Base-by-base conservation (phyloP, 179 eudicot genomes). In the Actinidia chinensis region DNA sequence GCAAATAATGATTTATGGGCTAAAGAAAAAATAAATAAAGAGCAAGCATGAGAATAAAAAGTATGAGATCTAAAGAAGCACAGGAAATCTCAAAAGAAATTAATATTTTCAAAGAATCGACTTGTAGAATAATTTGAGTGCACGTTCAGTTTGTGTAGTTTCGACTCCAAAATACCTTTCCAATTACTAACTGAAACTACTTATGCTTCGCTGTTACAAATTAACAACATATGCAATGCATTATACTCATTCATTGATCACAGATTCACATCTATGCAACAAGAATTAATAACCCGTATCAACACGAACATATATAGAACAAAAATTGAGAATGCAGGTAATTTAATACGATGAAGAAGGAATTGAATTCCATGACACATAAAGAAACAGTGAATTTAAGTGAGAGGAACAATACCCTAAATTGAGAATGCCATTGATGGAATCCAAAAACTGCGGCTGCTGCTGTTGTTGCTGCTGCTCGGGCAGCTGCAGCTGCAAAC, bases 401-500 rank as follows among this genome's bases (percentile, higher is more conserved):
- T 13, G 11, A 18, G 48, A 50, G 54, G 71, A 23, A 9, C 46
- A 69, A 70, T 82, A 89, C 91, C 88, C 91, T 15, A 85, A 73
- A 46, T 83, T 89, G 5, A 73, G 83, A 60, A 82, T 83, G 82
- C 85, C 83, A 78, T 81, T 85, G 55, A 86, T 81, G 7, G 85
- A 85, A 23, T 86, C 88, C 79, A 85, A 48, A 77, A 88, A 82
- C 85, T 89, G 87, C 79, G 78, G 65, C 48, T 48, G 73, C n/a
- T 72, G 76, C 33, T 73, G 76, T 44, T 73, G 76, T 56, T 59
- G 76, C 72, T 82, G 81, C 56, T 78, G 91, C 75, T 25, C n/a
- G 23, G 25, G 60, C 0, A n/a, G 42, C 60, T 83, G 87, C 65
- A 36, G 46, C 72, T 82, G 89, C 20, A 56, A 42, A 54, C 25